Conservation (phyloP, 257 asterid genomes). For the Coffea eugenioides region DNA sequence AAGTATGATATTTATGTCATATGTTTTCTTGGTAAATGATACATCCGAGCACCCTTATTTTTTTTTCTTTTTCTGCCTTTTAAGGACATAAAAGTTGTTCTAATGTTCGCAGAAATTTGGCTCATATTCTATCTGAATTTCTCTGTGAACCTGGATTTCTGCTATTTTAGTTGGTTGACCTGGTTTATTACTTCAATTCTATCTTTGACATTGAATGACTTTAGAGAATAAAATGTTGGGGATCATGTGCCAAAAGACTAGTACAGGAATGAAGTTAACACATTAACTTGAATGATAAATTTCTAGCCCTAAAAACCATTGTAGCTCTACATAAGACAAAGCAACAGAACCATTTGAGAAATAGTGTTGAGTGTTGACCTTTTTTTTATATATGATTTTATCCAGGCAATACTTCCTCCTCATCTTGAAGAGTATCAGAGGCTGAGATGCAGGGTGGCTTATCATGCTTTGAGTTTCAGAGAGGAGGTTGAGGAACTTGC, state of each 20-base stretch:
- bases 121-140: neutral
- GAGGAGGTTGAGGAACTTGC: slow-evolving; percentile 90
- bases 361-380: neutral
- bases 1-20: neutral
- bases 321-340: neutral
- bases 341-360: neutral
- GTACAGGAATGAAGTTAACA: neutral
- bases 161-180: neutral
- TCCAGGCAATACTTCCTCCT: slow-evolving; percentile 75
- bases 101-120: neutral
- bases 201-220: neutral
- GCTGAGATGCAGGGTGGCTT: slow-evolving; percentile 93
- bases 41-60: too few relatives aligned
- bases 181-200: neutral
- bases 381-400: slow-evolving; percentile 21
- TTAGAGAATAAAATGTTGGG: neutral
- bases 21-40: neutral
- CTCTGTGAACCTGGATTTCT: neutral
- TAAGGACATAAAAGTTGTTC: neutral
- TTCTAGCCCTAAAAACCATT: neutral
- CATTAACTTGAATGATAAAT: neutral
- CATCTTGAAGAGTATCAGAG: slow-evolving; percentile 82
- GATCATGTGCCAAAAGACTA: neutral
- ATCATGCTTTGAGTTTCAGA: slow-evolving; percentile 82
- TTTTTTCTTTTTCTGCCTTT: neutral